These are phyloP conservation scores for Boletus reticuloceps DNA, from an alignment of 768 basidiomycete genomes.

Conservation along the genomic window DNA sequence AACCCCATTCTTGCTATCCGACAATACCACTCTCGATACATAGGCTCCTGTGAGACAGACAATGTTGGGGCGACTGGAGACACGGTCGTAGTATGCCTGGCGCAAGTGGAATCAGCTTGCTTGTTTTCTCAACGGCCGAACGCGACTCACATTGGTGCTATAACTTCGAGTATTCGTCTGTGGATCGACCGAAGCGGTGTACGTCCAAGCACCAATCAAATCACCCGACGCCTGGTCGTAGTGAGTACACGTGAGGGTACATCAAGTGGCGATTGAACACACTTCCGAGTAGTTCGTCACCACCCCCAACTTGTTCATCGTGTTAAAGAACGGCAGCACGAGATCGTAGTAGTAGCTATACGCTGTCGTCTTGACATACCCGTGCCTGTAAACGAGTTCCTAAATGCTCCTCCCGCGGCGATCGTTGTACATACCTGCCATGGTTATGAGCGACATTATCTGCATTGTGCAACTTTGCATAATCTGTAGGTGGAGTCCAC, in stretches of 20 bases:
- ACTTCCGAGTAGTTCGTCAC: conserved; percentile 1
- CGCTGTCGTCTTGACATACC: too few relatives aligned
- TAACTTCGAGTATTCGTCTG: conserved; percentile 16
- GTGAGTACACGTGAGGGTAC: not conserved
- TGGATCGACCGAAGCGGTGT: conserved; percentile 14
- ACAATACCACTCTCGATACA: conserved; percentile 23
- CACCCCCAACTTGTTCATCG: conserved; percentile 12
- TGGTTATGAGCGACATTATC: conserved; percentile 7
- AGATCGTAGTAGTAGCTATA: too few relatives aligned
- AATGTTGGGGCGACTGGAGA: conserved; percentile 21
- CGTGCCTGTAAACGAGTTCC: too few relatives aligned
- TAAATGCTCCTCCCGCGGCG: not conserved
- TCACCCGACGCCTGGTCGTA: conserved; percentile 9
- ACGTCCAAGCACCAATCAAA: conserved; percentile 16
- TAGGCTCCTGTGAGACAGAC: conserved; percentile 23
- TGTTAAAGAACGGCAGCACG: conserved; percentile 1
- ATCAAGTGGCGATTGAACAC: not conserved
- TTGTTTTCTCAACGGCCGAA: not conserved
- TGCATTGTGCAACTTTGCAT: conserved; percentile 11
- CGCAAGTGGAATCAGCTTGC: not conserved
- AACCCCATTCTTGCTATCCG: not conserved
- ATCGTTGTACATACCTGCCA: conserved; percentile 7
- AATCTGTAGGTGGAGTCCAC: conserved; percentile 12
- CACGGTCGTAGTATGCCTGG: conserved; percentile 19
- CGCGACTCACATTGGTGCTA: conserved; percentile 11